Evolutionary conservation across 257 asterid species (phyloP).

Genomic region (Solanum pinnatisectum): DNA sequence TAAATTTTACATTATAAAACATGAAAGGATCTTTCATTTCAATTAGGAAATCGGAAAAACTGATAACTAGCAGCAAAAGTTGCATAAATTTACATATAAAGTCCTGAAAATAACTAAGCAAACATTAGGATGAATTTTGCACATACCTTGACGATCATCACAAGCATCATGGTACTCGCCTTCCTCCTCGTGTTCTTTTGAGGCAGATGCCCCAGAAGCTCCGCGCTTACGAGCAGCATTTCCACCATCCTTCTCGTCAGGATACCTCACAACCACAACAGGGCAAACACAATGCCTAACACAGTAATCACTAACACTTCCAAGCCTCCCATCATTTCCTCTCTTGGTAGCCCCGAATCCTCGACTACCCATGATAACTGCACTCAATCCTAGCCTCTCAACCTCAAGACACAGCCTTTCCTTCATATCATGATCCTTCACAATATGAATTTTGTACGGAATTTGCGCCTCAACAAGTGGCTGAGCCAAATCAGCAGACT

Average conservation of each 20-base stretch:
- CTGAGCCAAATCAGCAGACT: slow-evolving; percentile 22
- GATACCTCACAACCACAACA: slow-evolving; percentile 36
- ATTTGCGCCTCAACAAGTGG: slow-evolving; percentile 20
- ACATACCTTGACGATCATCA: slow-evolving; percentile 7
- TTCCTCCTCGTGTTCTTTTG: slow-evolving; percentile 19
- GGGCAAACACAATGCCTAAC: slow-evolving; percentile 37
- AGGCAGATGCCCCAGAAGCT: not conserved
- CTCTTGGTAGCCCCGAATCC: slow-evolving; percentile 30
- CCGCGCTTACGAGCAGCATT: not conserved
- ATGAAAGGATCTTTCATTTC: not conserved
- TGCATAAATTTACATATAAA: not conserved
- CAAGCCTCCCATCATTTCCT: slow-evolving; percentile 22
- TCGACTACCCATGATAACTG: slow-evolving; percentile 35
- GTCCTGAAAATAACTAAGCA: not conserved
- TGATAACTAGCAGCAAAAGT: not conserved
- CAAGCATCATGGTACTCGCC: slow-evolving; percentile 21
- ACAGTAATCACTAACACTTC: slow-evolving; percentile 39
- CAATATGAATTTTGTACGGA: slow-evolving; percentile 27
- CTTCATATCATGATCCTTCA: slow-evolving; percentile 39
- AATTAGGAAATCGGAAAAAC: not conserved
- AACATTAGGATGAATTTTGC: not conserved
- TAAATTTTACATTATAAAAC: not conserved
- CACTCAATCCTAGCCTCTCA: slow-evolving; percentile 32
- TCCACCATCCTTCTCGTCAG: slow-evolving; percentile 21
- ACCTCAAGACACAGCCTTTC: slow-evolving; percentile 38